Conservation (phyloP, 169 alveolate species). For the Plasmodium chabaudi region DNA sequence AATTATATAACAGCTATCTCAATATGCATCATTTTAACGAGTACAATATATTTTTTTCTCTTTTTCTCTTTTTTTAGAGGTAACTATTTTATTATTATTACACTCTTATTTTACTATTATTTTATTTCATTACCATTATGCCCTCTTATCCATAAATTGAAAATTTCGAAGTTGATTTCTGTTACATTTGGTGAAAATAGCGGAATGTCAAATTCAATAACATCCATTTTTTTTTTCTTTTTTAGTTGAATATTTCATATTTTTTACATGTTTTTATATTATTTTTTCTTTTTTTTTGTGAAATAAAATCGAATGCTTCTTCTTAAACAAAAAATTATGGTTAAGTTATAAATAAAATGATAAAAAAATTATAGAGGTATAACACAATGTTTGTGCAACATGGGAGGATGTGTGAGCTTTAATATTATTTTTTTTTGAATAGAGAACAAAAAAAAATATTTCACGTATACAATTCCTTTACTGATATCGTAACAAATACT, state of each 20-base stretch:
- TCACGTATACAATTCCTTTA: too few species aligned
- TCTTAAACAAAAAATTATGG: too few species aligned
- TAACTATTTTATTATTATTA: background rate
- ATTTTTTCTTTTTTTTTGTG: background rate
- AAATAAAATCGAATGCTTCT: too few species aligned
- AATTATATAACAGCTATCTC: background rate
- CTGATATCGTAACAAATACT: too few species aligned
- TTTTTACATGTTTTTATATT: background rate
- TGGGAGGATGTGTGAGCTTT: too few species aligned
- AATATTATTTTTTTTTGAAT: too few species aligned
- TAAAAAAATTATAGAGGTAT: too few species aligned
- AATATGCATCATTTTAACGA: background rate
- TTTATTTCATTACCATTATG: conserved; percentile 45
- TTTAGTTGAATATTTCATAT: conserved; percentile 5
- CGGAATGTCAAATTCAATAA: conserved; percentile 42
- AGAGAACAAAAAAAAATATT: too few species aligned
- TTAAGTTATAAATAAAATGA: too few species aligned
- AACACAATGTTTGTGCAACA: too few species aligned
- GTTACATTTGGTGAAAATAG: conserved; percentile 67
- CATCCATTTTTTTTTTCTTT: conserved; percentile 39
- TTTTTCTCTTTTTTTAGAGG: background rate
- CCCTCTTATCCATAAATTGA: conserved; percentile 56
- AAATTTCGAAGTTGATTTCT: conserved; percentile 55
- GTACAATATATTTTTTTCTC: background rate
- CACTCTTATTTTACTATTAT: background rate